Percentiles rank a stretch among this genome's conserved stretches.
Conservation (phyloP, 768 basidiomycete genomes). For the Rhizopogon vinicolor region DNA sequence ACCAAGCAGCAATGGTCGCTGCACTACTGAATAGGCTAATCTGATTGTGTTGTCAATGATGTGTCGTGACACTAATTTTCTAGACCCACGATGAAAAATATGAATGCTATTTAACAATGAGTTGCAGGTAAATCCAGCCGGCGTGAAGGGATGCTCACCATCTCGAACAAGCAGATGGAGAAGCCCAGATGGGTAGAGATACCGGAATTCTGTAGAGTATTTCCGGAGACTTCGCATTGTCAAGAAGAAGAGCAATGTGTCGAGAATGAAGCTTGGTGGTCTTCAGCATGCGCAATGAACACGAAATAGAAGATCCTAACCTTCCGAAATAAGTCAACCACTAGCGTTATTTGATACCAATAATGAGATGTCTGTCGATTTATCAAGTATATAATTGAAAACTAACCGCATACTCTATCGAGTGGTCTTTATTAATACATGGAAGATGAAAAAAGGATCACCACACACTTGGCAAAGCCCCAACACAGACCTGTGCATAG, state of each 20-base stretch:
- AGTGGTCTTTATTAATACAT: not conserved
- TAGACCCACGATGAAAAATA: conserved; percentile 2
- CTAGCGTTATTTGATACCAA: not conserved
- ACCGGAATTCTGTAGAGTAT: not conserved
- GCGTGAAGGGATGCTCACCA: conserved; percentile 9
- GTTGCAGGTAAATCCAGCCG: not conserved
- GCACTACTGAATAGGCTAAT: conserved; percentile 1
- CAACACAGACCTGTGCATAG: conserved; percentile 10
- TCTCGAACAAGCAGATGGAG: conserved; percentile 16
- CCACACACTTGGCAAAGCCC: conserved; percentile 8
- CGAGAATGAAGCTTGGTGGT: conserved; percentile 12
- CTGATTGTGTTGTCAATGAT: not conserved
- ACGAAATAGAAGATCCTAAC: not conserved
- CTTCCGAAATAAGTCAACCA: conserved; percentile 6
- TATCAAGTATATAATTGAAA: no score
- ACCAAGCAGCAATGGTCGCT: conserved; percentile 2
- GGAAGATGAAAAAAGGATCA: not conserved
- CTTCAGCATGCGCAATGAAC: not conserved
- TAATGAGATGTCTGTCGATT: not conserved
- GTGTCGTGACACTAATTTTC: no score
- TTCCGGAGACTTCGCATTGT: conserved; percentile 5
- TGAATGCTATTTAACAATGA: not conserved
- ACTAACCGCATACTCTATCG: not conserved
- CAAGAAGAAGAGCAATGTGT: conserved; percentile 3
- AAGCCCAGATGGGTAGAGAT: conserved; percentile 6